These are phyloP conservation scores for Tieghemostelium lacteum DNA, from an alignment of 78 protist genomes.

Conservation along the genomic window DNA sequence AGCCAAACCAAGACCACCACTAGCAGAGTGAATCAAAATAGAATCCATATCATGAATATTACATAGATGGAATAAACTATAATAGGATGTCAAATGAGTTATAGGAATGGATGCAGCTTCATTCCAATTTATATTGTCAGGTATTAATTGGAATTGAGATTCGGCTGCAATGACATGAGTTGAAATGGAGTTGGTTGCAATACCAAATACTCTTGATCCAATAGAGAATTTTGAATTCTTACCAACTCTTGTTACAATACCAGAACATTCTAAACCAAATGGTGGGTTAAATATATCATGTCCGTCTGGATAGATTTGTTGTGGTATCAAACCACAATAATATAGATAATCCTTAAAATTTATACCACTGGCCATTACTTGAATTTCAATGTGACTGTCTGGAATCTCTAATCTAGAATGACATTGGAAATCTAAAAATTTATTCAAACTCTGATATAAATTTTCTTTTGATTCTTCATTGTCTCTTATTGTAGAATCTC, in stretches of 20 bases:
- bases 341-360: constrained; percentile 70
- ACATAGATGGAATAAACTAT: constrained; percentile 13
- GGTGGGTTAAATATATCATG: too few relatives aligned
- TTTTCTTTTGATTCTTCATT: too few relatives aligned
- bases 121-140: constrained; percentile 1
- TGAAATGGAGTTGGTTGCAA: background rate
- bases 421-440: constrained; percentile 9
- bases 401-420: constrained; percentile 2
- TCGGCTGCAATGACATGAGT: background rate
- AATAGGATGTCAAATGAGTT: constrained; percentile 3
- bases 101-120: constrained; percentile 29
- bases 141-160: background rate
- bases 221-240: background rate
- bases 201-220: constrained; percentile 6
- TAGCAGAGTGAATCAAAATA: constrained; percentile 16
- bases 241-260: constrained; percentile 4
- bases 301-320: constrained; percentile 49
- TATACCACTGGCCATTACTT: constrained; percentile 65
- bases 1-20: constrained; percentile 19
- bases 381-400: constrained; percentile 22
- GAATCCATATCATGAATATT: background rate
- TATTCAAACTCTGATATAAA: constrained; percentile 7
- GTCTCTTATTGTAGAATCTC: too few relatives aligned
- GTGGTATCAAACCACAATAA: constrained; percentile 67
- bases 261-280: constrained; percentile 20